Evolutionary conservation across 257 asterid species (phyloP), one percentile per base, ranked within the genome.

Genomic region (Gynochthodes officinalis): DNA sequence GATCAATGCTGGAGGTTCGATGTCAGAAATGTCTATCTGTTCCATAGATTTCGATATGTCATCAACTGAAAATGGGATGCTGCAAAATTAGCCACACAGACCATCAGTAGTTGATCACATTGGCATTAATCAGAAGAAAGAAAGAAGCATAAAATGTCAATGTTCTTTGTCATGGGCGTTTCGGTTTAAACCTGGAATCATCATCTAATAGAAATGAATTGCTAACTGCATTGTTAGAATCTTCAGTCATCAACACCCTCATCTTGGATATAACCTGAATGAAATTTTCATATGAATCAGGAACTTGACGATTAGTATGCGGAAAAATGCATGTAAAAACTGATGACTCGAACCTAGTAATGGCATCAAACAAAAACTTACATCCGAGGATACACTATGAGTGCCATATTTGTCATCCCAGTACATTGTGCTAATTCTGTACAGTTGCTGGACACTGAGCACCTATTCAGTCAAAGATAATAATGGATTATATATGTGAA

Each of bases 401-500:
- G 97, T 91, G 72, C 98, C 98, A 77, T 93, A 93, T 78, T 93
- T 93, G 89, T 93, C 98, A 77, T 93, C 98, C 98, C 97, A 93
- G 76, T 93, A 93, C 98, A 93, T 93, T 44, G 97, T 93, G 81
- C 98, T 89, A 64, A 93, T 93, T 73, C 98, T 90, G 76, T 93
- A 93, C 84, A 93, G 62, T 79, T 93, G 98, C 80, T 93, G 98
- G 76, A 93, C 88, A 84, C 98, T 91, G 80, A 93, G 89, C 35
- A 93, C 98, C 98, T 93, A 79, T 68, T 58, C 67, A 42, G 70
- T 48, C 63, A 71, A 71, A 77, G 71, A 63, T 25, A 48, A 61
- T 35, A 49, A 54, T 43, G 25, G 60, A 49, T 58, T 67, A 81
- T 13, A 69, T 25, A 60, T 58, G 73, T 52, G 61, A 33, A 46